These are phyloP conservation scores for Fusarium caatingaense DNA, from an alignment of 2,329 filamentous ascomycete genomes.

Conservation along the genomic window DNA sequence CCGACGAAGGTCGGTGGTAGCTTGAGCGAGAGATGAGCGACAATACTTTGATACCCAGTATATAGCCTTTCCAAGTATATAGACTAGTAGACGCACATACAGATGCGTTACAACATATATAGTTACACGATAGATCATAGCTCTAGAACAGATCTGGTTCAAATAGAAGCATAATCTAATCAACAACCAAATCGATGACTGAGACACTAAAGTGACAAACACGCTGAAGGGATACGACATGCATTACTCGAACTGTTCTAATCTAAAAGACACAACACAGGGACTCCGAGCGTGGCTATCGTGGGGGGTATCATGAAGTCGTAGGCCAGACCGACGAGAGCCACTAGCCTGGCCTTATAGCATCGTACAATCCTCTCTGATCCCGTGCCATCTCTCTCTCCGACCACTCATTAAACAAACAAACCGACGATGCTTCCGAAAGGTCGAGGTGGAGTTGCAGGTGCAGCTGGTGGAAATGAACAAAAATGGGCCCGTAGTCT, in stretches of 20 bases:
- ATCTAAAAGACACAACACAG: constrained; percentile 39
- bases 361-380: constrained; percentile 42
- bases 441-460: background rate
- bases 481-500: constrained; percentile 10
- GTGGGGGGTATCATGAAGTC: constrained; percentile 46
- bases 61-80: constrained; percentile 33
- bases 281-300: constrained; percentile 45
- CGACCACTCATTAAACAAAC: constrained; percentile 17
- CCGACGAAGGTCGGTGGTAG: constrained; percentile 47
- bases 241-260: constrained; percentile 42
- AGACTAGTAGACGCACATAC: constrained; percentile 4
- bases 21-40: constrained; percentile 22
- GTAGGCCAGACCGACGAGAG: constrained; percentile 38
- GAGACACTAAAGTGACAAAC: background rate
- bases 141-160: background rate
- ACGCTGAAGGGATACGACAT: constrained; percentile 19
- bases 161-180: background rate
- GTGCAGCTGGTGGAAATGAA: constrained; percentile 14
- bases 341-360: constrained; percentile 38
- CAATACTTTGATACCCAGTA: constrained; percentile 22
- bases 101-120: background rate
- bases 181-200: too few relatives aligned
- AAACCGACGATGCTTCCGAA: constrained; percentile 16
- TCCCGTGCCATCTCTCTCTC: constrained; percentile 41
- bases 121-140: background rate